These are phyloP conservation scores for Dendrobium chrysotoxum DNA, from an alignment of 106 monocot species.

Conservation along the genomic window DNA sequence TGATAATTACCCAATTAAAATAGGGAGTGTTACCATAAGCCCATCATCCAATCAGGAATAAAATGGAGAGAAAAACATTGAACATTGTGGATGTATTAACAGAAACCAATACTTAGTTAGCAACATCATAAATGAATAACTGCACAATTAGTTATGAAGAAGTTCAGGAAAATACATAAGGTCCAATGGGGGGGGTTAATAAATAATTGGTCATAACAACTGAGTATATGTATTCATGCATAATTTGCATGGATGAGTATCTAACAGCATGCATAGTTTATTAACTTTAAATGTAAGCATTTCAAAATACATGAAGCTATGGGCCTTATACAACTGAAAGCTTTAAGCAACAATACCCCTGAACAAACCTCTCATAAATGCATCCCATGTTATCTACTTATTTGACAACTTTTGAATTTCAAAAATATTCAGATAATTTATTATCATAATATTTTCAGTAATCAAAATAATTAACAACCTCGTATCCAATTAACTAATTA, in stretches of 20 bases:
- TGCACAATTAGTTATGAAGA: not conserved
- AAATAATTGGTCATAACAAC: not conserved
- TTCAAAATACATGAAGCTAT: not conserved
- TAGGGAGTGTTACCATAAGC: too few relatives aligned
- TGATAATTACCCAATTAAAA: too few relatives aligned
- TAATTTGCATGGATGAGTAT: not conserved
- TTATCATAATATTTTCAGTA: not conserved
- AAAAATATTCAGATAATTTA: not conserved
- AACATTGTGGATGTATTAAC: not conserved
- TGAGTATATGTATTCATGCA: not conserved
- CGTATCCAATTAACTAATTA: not conserved
- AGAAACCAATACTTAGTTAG: not conserved
- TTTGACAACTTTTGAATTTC: conserved; percentile 3
- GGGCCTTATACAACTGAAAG: not conserved
- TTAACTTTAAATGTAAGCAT: not conserved
- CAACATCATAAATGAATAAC: not conserved
- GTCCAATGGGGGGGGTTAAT: not conserved
- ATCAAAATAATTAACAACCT: not conserved
- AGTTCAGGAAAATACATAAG: not conserved
- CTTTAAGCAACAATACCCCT: not conserved
- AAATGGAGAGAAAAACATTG: not conserved
- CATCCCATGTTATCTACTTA: not conserved
- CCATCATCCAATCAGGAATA: not conserved
- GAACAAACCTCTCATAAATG: not conserved
- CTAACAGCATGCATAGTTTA: not conserved